Conservation (phyloP, 306 rosid species). For the Argentina anserina region DNA sequence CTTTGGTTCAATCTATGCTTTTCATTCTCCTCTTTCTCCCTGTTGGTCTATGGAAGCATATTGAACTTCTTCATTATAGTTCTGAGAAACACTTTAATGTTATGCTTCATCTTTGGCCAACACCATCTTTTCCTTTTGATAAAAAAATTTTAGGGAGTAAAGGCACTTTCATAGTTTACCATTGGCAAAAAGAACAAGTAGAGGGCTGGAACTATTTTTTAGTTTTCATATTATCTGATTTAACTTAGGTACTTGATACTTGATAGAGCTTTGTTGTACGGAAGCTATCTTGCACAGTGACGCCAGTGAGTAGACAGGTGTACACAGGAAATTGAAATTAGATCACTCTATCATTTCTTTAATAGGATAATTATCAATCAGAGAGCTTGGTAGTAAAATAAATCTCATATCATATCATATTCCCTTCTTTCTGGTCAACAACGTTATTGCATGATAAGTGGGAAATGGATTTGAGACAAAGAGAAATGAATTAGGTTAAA, state of each 20-base stretch:
- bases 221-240: neutral
- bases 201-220: neutral
- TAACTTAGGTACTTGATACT: neutral
- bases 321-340: slow-evolving; percentile 3
- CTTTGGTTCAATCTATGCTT: slow-evolving; percentile 3
- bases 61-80: neutral
- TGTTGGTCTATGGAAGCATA: neutral
- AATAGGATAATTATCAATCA: neutral
- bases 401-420: slow-evolving; percentile 3
- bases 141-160: slow-evolving; percentile 13
- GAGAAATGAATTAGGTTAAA: slow-evolving; percentile 17
- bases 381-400: neutral
- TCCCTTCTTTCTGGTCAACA: slow-evolving; percentile 7
- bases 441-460: slow-evolving; percentile 16
- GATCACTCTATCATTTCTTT: neutral
- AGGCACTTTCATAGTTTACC: neutral
- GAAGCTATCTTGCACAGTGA: neutral
- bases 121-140: neutral
- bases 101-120: slow-evolving; percentile 18
- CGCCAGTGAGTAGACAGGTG: neutral
- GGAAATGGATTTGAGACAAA: slow-evolving; percentile 8
- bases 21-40: neutral
- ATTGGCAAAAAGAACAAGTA: neutral
- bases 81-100: neutral
- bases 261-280: neutral